Evolutionary conservation across 345 rosid species (phyloP).

Genomic region (Citrus reticulata): DNA sequence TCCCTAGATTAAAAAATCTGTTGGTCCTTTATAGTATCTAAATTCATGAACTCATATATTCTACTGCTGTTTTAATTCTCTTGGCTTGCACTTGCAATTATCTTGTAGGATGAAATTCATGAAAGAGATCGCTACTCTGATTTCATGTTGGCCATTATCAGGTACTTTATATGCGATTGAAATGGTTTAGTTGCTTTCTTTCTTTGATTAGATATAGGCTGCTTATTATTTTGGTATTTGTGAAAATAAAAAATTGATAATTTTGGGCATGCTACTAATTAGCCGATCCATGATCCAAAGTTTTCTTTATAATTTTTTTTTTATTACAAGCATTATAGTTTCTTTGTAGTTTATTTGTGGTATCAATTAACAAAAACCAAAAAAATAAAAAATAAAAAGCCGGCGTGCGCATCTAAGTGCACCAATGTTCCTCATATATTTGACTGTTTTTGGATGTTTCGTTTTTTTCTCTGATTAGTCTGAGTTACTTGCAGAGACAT

Average conservation of each 20-base stretch:
- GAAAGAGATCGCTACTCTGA: conserved; percentile 97
- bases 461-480: conserved; percentile 13
- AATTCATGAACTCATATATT: background rate
- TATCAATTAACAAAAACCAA: background rate
- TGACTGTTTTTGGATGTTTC: conserved; percentile 1
- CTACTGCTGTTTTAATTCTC: conserved; percentile 8
- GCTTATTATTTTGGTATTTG: background rate
- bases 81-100: conserved; percentile 17
- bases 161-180: conserved; percentile 37
- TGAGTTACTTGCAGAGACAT: conserved; percentile 67
- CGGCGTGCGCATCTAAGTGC: background rate
- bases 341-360: background rate
- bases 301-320: background rate
- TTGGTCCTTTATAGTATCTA: background rate
- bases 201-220: conserved; percentile 3
- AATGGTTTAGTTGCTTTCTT: conserved; percentile 4
- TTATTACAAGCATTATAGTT: background rate
- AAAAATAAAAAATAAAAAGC: background rate
- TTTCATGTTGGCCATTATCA: conserved; percentile 83
- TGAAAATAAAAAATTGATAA: background rate
- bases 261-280: background rate
- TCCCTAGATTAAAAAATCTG: background rate
- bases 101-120: conserved; percentile 89
- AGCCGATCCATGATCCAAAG: background rate
- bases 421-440: background rate